Evolutionary conservation across 2,329 filamentous ascomycete species (phyloP), one percentile per base, ranked within the genome.

Genomic region (Cercospora zeina): DNA sequence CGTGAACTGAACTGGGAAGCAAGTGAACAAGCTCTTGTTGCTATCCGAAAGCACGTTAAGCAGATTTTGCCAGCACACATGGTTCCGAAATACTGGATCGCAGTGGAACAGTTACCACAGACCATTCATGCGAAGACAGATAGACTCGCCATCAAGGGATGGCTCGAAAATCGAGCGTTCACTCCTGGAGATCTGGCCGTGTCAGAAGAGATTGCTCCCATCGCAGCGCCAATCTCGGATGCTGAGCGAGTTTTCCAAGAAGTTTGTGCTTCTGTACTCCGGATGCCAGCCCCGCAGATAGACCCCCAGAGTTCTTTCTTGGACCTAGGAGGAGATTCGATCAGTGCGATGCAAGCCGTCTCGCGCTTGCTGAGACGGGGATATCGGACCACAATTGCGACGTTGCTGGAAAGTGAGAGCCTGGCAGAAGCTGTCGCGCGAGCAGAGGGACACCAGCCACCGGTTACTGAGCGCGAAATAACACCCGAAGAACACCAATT

Each of bases 321-420:
- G 13, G 31, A 16, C 16, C 27, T 51, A 9, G 54, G 27, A 42
- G 42, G 49, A 4, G 36, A 56, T 54, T 53, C 57, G 1, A 54
- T 24, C 30, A 58, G 36, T 31, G 61, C 37, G 37, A 30, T 36
- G 53, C 21, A 47, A 11, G 58, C 39, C n/a, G 55, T 11, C 4
- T 19, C 42, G 24, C 45, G 42, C 4, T 27, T 14, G 7, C 7
- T 21, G 27, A 58, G 47, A 34, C 42, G 13, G 21, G n/a, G 39
- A 4, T 36, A 27, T 13, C 33, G 8, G 16, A 50, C 19, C 19
- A 50, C 39, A 3, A 34, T 31, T 3, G 1, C 4, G 13, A n/a
- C 2, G 2, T 7, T 49, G 21, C 42, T 49, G 21, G 21, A 49
- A 14, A 49, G 42, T 10, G 2, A 13, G 2, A 49, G 21, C 42